Conservation (phyloP, 352 stramenopile genomes). For the Thraustochytrium striatum region DNA sequence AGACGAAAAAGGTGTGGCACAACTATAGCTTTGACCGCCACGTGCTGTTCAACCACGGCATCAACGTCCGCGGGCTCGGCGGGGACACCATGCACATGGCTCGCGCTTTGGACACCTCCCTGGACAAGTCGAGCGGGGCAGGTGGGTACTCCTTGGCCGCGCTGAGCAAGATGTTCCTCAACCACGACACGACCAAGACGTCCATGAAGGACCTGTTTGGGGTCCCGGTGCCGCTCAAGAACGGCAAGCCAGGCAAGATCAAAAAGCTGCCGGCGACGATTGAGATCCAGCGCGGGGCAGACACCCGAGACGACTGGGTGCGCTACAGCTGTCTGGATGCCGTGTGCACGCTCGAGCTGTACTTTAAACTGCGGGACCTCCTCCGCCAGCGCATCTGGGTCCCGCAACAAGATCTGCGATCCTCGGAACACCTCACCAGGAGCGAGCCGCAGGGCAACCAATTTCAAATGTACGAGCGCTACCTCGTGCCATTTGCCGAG, state of each 20-base stretch:
- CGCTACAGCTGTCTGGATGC: slow-evolving; percentile 34
- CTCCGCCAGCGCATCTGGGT: slow-evolving; percentile 67
- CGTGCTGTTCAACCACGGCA: slow-evolving; percentile 93
- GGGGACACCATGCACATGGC: slow-evolving; percentile 99
- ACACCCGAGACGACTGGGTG: slow-evolving; percentile 3
- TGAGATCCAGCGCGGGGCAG: slow-evolving; percentile 56
- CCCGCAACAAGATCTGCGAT: too few relatives aligned
- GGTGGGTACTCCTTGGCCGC: slow-evolving; percentile 90
- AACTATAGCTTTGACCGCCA: slow-evolving; percentile 99
- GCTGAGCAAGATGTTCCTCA: slow-evolving; percentile 75
- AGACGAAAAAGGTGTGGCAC: slow-evolving; percentile 80
- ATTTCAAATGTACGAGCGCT: slow-evolving; percentile 94
- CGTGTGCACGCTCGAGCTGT: slow-evolving; percentile 65
- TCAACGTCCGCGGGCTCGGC: slow-evolving; percentile 81
- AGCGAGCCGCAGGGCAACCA: slow-evolving; percentile 60
- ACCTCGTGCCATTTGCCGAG: slow-evolving; percentile 95
- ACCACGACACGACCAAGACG: slow-evolving; percentile 74
- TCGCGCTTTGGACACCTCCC: slow-evolving; percentile 71
- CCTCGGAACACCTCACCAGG: too few relatives aligned
- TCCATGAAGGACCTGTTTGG: slow-evolving; percentile 97
- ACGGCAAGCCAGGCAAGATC: slow-evolving; percentile 78
- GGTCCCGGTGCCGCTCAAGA: slow-evolving; percentile 87
- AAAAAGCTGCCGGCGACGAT: slow-evolving; percentile 49
- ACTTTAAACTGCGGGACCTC: slow-evolving; percentile 77
- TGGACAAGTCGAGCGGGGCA: too few relatives aligned